Percentiles rank a stretch among this genome's conserved stretches.
Evolutionary conservation across 805 yeast genomes (phyloP).

Genomic region (Suhomyces canberraensis): DNA sequence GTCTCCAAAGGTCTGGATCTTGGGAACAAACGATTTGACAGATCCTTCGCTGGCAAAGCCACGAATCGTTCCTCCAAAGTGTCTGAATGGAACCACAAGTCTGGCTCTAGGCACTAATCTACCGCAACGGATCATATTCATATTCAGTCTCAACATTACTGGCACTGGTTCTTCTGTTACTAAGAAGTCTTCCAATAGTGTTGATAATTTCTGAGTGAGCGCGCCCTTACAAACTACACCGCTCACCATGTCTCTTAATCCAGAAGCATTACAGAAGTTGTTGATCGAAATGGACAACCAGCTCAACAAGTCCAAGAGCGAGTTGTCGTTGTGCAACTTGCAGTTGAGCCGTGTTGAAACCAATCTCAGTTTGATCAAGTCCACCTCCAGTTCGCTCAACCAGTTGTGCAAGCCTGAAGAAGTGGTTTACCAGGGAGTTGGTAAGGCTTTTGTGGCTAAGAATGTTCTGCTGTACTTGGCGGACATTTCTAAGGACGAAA

Average conservation of each 20-base stretch:
- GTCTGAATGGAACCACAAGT: too few relatives aligned
- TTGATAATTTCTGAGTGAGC: too few relatives aligned
- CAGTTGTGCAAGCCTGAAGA: conserved; percentile 36
- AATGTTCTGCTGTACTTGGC: conserved; percentile 45
- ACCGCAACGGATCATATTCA: too few relatives aligned
- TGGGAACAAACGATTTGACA: conserved; percentile 5
- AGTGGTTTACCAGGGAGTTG: conserved; percentile 80
- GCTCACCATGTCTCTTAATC: conserved; percentile 29
- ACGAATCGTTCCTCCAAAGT: too few relatives aligned
- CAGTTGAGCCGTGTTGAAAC: conserved; percentile 50
- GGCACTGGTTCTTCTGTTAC: too few relatives aligned
- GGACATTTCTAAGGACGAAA: conserved; percentile 50
- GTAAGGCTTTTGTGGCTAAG: conserved; percentile 63
- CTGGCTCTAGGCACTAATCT: too few relatives aligned
- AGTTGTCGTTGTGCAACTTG: conserved; percentile 51
- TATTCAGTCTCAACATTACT: too few relatives aligned
- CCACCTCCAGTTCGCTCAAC: conserved; percentile 56
- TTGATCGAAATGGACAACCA: conserved; percentile 66
- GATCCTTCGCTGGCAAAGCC: conserved; percentile 2
- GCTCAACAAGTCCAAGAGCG: conserved; percentile 56
- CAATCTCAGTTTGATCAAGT: conserved; percentile 49
- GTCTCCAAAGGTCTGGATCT: conserved; percentile 1
- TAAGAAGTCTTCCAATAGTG: neutral
- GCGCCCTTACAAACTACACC: too few relatives aligned
- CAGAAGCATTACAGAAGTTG: conserved; percentile 50